Evolutionary conservation across 768 basidiomycete species (phyloP).

Genomic region (Leucosporidium yakuticum): DNA sequence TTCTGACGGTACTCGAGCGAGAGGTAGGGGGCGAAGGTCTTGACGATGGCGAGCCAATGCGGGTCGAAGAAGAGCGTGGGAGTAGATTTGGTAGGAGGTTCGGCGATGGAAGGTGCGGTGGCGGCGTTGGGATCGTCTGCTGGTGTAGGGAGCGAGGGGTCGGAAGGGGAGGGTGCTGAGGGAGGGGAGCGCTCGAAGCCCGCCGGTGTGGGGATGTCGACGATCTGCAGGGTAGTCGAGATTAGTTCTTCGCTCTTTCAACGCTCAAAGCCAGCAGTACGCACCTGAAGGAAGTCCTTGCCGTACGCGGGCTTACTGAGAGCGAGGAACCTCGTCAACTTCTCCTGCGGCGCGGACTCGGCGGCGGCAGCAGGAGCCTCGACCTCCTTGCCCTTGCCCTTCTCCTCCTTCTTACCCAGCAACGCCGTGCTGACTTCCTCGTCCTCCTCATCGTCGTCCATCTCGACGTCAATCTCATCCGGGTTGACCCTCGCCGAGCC

Average conservation of each 20-base stretch:
- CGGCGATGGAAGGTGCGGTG: slow-evolving; percentile 20
- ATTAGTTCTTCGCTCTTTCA: too few relatives aligned
- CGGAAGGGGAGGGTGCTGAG: neutral
- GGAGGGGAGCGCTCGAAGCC: neutral
- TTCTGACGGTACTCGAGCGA: slow-evolving; percentile 52
- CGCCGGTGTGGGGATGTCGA: slow-evolving; percentile 53
- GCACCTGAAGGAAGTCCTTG: slow-evolving; percentile 74
- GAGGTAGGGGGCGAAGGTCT: slow-evolving; percentile 75
- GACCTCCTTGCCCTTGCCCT: slow-evolving; percentile 15
- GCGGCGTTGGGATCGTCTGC: too few relatives aligned
- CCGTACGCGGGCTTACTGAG: slow-evolving; percentile 76
- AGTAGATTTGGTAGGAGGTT: neutral
- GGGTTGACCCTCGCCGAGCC: slow-evolving; percentile 40
- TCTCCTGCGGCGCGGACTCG: slow-evolving; percentile 13
- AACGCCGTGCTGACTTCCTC: neutral
- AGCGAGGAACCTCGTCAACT: slow-evolving; percentile 72
- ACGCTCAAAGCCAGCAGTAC: neutral
- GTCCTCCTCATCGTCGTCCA: slow-evolving; percentile 37
- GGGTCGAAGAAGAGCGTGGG: slow-evolving; percentile 62
- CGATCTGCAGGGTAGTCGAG: slow-evolving; percentile 51
- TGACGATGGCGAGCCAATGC: slow-evolving; percentile 89
- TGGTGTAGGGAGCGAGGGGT: neutral
- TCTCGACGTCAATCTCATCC: slow-evolving; percentile 53
- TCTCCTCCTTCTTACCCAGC: slow-evolving; percentile 40
- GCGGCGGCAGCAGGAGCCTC: neutral